Evolutionary conservation across 1,284 basidiomycete species (phyloP).

Genomic region (Boletellus deceptivus): DNA sequence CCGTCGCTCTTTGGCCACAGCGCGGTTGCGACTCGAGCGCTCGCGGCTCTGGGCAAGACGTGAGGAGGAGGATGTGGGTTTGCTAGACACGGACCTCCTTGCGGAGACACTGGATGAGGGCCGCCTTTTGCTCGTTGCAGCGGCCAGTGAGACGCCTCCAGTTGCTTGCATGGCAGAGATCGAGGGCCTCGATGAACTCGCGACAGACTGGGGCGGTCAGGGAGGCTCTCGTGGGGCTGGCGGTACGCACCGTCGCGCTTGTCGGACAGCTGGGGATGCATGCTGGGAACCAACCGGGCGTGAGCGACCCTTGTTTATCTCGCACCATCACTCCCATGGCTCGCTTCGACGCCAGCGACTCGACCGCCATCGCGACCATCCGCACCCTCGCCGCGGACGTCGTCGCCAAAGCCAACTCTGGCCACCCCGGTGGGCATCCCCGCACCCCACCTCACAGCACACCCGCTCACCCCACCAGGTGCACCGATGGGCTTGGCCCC

Average conservation of each 20-base stretch:
- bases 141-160: conserved; percentile 66
- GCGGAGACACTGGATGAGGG: conserved; percentile 72
- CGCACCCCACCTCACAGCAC: no score
- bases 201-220: conserved; percentile 51
- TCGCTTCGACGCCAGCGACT: conserved; percentile 50
- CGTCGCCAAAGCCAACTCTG: conserved; percentile 85
- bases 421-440: conserved; percentile 69
- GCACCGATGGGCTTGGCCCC: conserved; percentile 94
- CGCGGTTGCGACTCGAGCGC: conserved; percentile 68
- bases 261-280: conserved; percentile 76
- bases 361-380: conserved; percentile 63
- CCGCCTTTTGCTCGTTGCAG: conserved; percentile 72
- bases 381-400: conserved; percentile 71
- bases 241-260: conserved; percentile 56
- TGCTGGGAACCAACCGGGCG: conserved; percentile 23
- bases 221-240: not conserved
- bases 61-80: not conserved
- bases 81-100: conserved; percentile 58
- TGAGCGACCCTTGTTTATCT: conserved; percentile 3
- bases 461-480: conserved; percentile 40
- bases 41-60: conserved; percentile 53
- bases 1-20: conserved; percentile 59
- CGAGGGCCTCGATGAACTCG: conserved; percentile 72
- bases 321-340: conserved; percentile 44
- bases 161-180: conserved; percentile 58